These are phyloP conservation scores for Mucor lusitanicus DNA, from an alignment of 371 early-diverging fungal genomes.

Conservation along the genomic window DNA sequence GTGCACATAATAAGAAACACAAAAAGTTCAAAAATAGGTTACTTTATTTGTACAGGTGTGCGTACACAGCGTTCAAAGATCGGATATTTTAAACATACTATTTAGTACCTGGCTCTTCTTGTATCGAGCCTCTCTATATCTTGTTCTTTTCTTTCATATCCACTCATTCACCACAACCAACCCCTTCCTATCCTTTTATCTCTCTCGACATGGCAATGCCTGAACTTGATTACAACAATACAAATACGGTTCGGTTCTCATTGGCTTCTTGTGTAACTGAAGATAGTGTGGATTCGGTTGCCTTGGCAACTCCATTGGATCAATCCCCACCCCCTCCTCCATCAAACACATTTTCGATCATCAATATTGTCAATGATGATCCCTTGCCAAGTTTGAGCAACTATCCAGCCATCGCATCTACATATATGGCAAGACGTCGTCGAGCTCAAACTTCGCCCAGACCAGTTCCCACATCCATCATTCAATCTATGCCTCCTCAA, in stretches of 20 bases:
- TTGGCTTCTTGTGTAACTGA: conserved; percentile 39
- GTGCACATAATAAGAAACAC: not conserved
- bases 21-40: conserved; percentile 9
- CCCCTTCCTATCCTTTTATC: conserved; percentile 12
- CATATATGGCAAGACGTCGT: conserved; percentile 11
- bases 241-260: conserved; percentile 28
- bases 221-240: conserved; percentile 4
- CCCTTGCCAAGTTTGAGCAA: conserved; percentile 18
- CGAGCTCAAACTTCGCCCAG: conserved; percentile 20
- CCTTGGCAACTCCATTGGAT: conserved; percentile 39
- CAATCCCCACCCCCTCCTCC: conserved; percentile 35
- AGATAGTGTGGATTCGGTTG: conserved; percentile 35
- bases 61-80: not conserved
- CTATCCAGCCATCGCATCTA: conserved; percentile 27
- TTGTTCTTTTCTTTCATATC: conserved; percentile 8
- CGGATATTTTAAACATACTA: conserved; percentile 11
- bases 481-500: conserved; percentile 4
- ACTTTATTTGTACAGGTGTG: conserved; percentile 9
- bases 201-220: conserved; percentile 8
- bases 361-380: conserved; percentile 38
- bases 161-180: not conserved
- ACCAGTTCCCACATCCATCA: conserved; percentile 6
- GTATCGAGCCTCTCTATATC: not conserved
- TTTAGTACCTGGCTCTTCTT: conserved; percentile 9
- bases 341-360: conserved; percentile 29